Percentiles rank a stretch among this genome's conserved stretches.
Evolutionary conservation across 257 asterid genomes (phyloP).

Genomic region (Lycium barbarum): DNA sequence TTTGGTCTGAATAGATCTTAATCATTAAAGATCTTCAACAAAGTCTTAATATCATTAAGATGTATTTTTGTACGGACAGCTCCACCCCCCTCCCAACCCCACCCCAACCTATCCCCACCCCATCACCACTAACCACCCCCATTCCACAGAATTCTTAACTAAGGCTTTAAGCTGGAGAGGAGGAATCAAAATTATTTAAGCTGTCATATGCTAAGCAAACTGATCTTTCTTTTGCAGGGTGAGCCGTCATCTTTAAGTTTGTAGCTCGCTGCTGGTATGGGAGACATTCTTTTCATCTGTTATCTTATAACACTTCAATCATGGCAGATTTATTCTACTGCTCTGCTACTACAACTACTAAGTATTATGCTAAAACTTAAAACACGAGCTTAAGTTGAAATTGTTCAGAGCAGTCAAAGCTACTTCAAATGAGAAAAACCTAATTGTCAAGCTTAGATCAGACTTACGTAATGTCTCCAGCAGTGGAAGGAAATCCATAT

Average conservation of each 20-base stretch:
- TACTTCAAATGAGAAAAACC: background rate
- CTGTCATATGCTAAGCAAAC: conserved; percentile 24
- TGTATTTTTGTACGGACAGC: no score
- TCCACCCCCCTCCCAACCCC: no score
- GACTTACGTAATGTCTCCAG: conserved; percentile 97
- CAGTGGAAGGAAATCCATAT: conserved; percentile 99
- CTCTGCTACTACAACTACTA: background rate
- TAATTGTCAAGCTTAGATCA: conserved; percentile 27
- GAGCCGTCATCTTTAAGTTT: background rate
- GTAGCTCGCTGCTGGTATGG: background rate
- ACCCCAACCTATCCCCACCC: no score
- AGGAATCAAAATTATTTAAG: background rate
- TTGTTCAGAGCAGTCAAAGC: background rate
- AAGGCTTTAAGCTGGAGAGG: conserved; percentile 7
- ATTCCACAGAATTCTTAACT: background rate
- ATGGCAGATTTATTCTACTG: background rate
- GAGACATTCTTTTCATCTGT: background rate
- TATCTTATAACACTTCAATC: background rate
- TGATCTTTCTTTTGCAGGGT: conserved; percentile 24
- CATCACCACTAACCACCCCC: no score
- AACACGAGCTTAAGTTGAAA: conserved; percentile 19
- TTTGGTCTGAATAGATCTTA: no score
- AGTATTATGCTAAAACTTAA: background rate
- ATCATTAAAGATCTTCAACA: no score
- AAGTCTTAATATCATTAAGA: no score